Evolutionary conservation across 140 eudicot species (phyloP), one percentile per base, ranked within the genome.

Genomic region (Erigeron philadelphicus): DNA sequence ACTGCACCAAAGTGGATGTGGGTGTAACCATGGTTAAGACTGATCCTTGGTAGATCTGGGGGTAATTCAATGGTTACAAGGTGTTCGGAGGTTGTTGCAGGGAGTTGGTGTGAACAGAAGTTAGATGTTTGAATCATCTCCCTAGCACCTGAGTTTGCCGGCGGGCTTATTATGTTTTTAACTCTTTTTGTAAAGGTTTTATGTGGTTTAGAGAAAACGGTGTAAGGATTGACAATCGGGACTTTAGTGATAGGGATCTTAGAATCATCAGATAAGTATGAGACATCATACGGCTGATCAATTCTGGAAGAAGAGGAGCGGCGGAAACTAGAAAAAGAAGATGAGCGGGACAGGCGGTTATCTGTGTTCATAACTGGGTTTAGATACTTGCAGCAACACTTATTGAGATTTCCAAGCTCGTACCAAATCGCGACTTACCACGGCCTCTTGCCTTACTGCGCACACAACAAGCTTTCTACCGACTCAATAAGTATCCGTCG

Each of bases 1-100:
- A 66, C n/a, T 2, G 43, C 71, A 3, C 71, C 71, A 4, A 66
- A 66, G 17, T 66, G 45, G 25, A 45, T 48, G 47, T 46, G 44
- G 0, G 71, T 47, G 9, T 66, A 66, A 15, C 71, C 59, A 11
- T 66, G 45, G 9, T 17, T 13, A 3, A 44, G 8, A 8, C 52
- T 40, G 11, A 9, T 8, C 3, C 15, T 0, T 0, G 53, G 53
- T 0, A 64, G 53, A 8, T 64, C 38, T 1, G 12, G 8, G 0
- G 53, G 68, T 12, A 64, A 6, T 13, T 31, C 42, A 0, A 64
- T 4, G 0, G 9, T 11, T 8, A 64, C 35, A 1, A 65, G 1
- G 10, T 65, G 70, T 8, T 46, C 4, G 2, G n/a, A 46, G 10
- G 50, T 46, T 2, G 58, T 3, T 1, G 58, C 2, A 13, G 11